These are phyloP conservation scores for Aspergillus sp. DNA, from an alignment of 2,329 filamentous ascomycete species.

Conservation along the genomic window DNA sequence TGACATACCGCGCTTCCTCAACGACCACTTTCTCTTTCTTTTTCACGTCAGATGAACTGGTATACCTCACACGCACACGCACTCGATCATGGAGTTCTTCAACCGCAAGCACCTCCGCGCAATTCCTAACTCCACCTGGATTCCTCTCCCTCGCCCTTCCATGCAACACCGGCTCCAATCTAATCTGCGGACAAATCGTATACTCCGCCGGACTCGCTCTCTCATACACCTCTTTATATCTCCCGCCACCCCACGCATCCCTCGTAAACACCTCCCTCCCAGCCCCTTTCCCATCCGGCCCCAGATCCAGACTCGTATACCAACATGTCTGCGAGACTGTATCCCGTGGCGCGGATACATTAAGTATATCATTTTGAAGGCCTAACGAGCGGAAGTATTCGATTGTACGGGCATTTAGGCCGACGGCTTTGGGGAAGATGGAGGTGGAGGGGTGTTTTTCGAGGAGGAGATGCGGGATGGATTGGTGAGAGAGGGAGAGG, in stretches of 20 bases:
- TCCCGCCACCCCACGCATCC: conserved; percentile 24
- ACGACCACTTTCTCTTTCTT: background rate
- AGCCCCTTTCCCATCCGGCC: conserved; percentile 13
- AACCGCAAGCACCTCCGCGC: conserved; percentile 19
- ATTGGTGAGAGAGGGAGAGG: conserved; percentile 23
- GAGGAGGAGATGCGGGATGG: conserved; percentile 22
- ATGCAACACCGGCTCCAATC: conserved; percentile 30
- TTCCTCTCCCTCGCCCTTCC: conserved; percentile 24
- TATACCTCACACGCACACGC: conserved; percentile 9
- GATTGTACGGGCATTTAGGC: conserved; percentile 22
- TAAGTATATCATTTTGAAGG: conserved; percentile 23
- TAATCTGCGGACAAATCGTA: conserved; percentile 27
- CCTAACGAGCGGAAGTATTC: conserved; percentile 21
- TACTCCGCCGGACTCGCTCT: conserved; percentile 21
- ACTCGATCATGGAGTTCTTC: conserved; percentile 16
- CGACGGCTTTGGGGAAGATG: conserved; percentile 27
- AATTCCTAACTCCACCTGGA: conserved; percentile 20
- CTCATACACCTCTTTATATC: conserved; percentile 18
- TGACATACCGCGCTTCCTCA: conserved; percentile 21
- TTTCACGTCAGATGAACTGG: conserved; percentile 5
- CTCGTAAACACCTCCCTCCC: conserved; percentile 18
- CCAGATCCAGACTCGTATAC: conserved; percentile 28
- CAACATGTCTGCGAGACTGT: conserved; percentile 18
- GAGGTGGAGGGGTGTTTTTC: conserved; percentile 26
- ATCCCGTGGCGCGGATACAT: conserved; percentile 12